Evolutionary conservation across 768 basidiomycete species (phyloP), one percentile per base, ranked within the genome.

Genomic region (Lentinus brumalis): DNA sequence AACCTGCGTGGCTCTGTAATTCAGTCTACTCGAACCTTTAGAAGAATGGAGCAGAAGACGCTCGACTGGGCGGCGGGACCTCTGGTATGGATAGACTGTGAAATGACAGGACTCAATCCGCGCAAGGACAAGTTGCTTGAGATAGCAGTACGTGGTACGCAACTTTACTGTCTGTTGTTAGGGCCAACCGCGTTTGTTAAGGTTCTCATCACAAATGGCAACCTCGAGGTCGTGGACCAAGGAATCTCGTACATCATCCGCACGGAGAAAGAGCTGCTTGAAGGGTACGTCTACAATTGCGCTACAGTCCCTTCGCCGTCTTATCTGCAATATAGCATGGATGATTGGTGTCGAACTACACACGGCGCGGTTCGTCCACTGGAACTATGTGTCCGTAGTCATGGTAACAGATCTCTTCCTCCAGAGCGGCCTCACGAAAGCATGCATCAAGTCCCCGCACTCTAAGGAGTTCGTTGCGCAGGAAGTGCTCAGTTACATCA

Each of bases 181-280:
- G 2, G 21, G 21, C 21, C 21, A 26, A 26, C 21, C 15, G 39
- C 26, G 15, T 4, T 12, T 15, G 16, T 39, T 16, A 70, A 94
- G 80, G 92, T 96, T 41, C 76, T 97, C 38, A 91, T 98, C 60
- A 96, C 95, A 2, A 81, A 96, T 66, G 94, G 94, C 4, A 82
- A 93, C 64, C 76, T 98, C 42, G 81, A 92, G 29, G 70, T 83
- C 11, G 88, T 97, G 5, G 93, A 97, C 70, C 81, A 88, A 12
- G 94, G 95, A 11, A 75, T 96, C 18, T 77, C 88, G 66, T 94
- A 81, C 66, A 83, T 94, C 32, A 87, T 98, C 56, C 78, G 75
- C 53, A 90, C 87, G 1, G 85, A 91, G 59, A 92, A 91, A 69
- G 73, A 75, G 16, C 67, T 82, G 11, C 73, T 97, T 38, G 90